Evolutionary conservation across 2,329 filamentous ascomycete genomes (phyloP).

Genomic region (Pseudocercospora fuligena): DNA sequence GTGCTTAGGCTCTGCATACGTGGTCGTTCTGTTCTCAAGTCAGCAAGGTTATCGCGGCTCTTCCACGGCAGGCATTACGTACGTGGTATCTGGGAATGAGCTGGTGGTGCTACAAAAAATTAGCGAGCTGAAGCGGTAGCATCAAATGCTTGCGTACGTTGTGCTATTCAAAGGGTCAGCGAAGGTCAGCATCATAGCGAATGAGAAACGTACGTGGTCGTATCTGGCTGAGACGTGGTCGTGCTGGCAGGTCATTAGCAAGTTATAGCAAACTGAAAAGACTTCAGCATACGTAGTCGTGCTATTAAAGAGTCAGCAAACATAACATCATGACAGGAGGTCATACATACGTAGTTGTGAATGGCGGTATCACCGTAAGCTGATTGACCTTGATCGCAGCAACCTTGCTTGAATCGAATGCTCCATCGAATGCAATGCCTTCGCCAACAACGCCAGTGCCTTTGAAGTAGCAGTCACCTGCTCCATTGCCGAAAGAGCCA

Average conservation of each 20-base stretch:
- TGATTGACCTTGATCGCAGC: slow-evolving; percentile 9
- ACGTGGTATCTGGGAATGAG: neutral
- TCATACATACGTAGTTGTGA: slow-evolving; percentile 1
- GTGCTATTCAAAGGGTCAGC: neutral
- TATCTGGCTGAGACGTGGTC: neutral
- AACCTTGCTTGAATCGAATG: neutral
- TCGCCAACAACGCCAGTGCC: slow-evolving; percentile 5
- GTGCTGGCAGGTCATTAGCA: neutral
- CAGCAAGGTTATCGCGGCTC: neutral
- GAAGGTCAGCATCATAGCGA: neutral
- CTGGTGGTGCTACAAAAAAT: neutral
- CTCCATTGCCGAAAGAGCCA: neutral
- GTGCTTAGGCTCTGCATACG: neutral
- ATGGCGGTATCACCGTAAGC: neutral
- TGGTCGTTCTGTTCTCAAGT: neutral
- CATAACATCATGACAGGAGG: neutral
- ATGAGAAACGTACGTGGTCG: neutral
- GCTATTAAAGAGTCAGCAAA: neutral
- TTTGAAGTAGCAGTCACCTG: slow-evolving; percentile 12
- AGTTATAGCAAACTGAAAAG: neutral
- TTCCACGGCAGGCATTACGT: neutral
- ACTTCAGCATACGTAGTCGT: neutral
- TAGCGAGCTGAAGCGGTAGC: neutral
- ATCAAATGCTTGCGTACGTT: neutral
- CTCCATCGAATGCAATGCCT: neutral